Base-by-base conservation (phyloP, 352 stramenopile species). In the Phytophthora hibernalis region DNA sequence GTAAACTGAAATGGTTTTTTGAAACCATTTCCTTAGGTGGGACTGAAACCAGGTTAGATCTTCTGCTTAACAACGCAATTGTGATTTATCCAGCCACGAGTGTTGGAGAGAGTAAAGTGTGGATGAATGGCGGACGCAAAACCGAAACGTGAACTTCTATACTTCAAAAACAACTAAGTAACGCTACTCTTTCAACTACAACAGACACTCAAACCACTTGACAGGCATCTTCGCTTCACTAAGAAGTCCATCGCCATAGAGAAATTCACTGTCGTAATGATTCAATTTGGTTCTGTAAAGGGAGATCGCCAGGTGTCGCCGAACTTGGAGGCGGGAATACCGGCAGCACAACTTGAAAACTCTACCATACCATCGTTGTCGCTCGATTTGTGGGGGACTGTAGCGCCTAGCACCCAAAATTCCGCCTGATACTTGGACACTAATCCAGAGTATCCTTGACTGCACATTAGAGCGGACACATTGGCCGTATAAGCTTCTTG, bases 221-320 rank as follows among this genome's bases (percentile, higher is more conserved):
- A 76, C 42, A 5, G 70, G 70, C 54, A 76, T 81, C 53, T 77
- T 61, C 12, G 65, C 44, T 26, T 61, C 54, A 22, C 55, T 59
- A 31, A 77, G 68, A 38, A 76, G 52, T 2, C 40, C 69, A 50
- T 85, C 77, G 15, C 72, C 74, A 49, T 65, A 50, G 18, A 66
- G 63, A 48, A 85, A 83, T n/a, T 75, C 58, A 20, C 61, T 75
- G 56, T 85, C 77, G 7, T 65, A 47, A 54, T 85, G 77, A 28
- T 85, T 83, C 44, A 85, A 28, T 12, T 67, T 64, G 0, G 71
- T 68, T 13, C 62, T 50, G 68, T 83, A 85, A 52, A 72, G 5
- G 4, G 28, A 28, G 54, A 57, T 10, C 48, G 43, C 51, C 69
- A 76, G 8, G 51, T 69, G 45, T 43, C 57, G 10, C 43, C 54